phyloP scores from a whole-genome alignment of 805 yeast genomes.

The Spathaspora passalidarum region DNA sequence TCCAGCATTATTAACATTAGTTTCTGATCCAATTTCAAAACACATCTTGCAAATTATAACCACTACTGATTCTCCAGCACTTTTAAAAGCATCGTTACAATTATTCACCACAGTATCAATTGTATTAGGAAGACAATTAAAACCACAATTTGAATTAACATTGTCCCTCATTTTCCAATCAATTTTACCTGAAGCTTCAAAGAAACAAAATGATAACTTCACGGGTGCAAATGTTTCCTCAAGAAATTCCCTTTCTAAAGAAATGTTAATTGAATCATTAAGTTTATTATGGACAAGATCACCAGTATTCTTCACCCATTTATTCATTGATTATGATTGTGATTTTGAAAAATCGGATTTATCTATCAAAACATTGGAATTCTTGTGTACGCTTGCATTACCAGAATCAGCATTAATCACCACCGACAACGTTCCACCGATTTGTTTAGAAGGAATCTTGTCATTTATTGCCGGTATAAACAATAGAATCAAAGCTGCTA shows the following conservation, averaged over 20 bases:
- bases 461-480: constrained; percentile 64
- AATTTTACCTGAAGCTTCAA: constrained; percentile 27
- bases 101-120: constrained; percentile 70
- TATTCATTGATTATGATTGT: constrained; percentile 86
- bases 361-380: constrained; percentile 61
- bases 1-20: constrained; percentile 60
- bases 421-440: constrained; percentile 87
- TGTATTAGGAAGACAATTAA: constrained; percentile 61
- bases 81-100: constrained; percentile 73
- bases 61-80: constrained; percentile 63
- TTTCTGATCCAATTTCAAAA: constrained; percentile 82
- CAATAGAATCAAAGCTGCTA: constrained; percentile 39
- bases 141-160: constrained; percentile 78
- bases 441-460: constrained; percentile 85
- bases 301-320: constrained; percentile 69
- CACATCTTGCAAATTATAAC: constrained; percentile 79
- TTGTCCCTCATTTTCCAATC: constrained; percentile 61
- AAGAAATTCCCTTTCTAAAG: constrained; percentile 55
- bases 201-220: constrained; percentile 19
- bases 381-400: constrained; percentile 71
- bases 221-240: constrained; percentile 15
- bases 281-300: constrained; percentile 80
- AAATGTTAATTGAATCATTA: constrained; percentile 77
- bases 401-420: constrained; percentile 82
- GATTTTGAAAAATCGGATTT: constrained; percentile 83